Percentiles rank a stretch among this genome's conserved stretches.
Conservation (phyloP, 495 filamentous ascomycete species). For the Aspergillus nanangensis region DNA sequence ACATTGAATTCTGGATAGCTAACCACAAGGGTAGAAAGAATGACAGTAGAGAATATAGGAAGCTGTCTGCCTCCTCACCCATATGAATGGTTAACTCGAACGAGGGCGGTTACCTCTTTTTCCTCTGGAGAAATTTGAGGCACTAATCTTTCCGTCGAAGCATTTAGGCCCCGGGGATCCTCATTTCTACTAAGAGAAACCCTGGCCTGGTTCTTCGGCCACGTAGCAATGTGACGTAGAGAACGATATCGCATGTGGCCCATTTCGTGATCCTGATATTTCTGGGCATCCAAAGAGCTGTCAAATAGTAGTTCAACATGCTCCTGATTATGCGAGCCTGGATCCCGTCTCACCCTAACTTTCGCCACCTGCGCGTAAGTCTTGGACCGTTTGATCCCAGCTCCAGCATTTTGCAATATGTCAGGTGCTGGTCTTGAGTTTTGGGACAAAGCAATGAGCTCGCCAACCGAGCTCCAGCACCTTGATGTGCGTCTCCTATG, state of each 20-base stretch:
- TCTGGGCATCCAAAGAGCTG: not conserved
- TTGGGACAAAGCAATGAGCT: slow-evolving; percentile 10
- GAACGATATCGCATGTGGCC: not conserved
- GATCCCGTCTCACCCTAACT: slow-evolving; percentile 1
- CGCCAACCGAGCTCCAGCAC: slow-evolving; percentile 10
- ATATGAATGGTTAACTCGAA: too few relatives aligned
- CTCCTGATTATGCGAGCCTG: not conserved
- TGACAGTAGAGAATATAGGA: too few relatives aligned
- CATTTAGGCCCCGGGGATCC: not conserved
- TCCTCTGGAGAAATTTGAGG: not conserved
- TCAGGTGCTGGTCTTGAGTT: too few relatives aligned
- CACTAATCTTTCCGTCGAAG: not conserved
- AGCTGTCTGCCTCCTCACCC: too few relatives aligned
- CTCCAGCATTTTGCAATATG: too few relatives aligned
- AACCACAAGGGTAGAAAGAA: too few relatives aligned
- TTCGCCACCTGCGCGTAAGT: slow-evolving; percentile 8
- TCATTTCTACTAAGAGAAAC: not conserved
- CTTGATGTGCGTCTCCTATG: slow-evolving; percentile 3
- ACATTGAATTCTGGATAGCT: too few relatives aligned
- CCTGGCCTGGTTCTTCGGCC: not conserved
- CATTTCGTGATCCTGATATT: not conserved
- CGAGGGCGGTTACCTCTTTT: too few relatives aligned
- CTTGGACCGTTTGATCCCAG: too few relatives aligned
- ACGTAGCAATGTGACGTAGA: slow-evolving; percentile 3
- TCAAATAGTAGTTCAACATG: slow-evolving; percentile 11